Evolutionary conservation across 2,329 filamentous ascomycete genomes (phyloP), one percentile per base, ranked within the genome.

Genomic region (Microthyrium microscopicum): DNA sequence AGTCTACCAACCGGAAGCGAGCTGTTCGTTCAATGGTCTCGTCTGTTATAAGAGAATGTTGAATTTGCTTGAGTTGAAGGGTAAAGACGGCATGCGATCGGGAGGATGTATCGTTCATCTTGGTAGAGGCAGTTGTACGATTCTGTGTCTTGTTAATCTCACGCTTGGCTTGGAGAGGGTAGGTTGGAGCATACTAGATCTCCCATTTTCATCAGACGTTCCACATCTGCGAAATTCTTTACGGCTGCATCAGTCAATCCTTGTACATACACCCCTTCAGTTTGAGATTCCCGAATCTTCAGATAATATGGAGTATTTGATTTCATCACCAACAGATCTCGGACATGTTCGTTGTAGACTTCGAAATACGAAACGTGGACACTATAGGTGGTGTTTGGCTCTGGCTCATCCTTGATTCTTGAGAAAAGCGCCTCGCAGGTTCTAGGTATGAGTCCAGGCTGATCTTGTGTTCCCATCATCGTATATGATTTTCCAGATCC

Each of bases 91-190:
- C 84, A 51, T 98, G 89, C 42, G 84, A 93, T 53, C 89, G 80
- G 41, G 83, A 93, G 34, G 83, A 92, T 3, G 87, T 95, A 55
- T 98, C 89, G 57, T 98, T 98, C 89, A 98, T 98, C 61, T 94
- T 95, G 39, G 89, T 98, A 50, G 81, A 84, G 11, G 89, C 89
- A 15, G 73, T 77, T 1, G 89, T 95, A 30, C 89, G 76, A 37
- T 80, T 93, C 42, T 55, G 20, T n/a, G n/a, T n/a, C n/a, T n/a
- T n/a, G n/a, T n/a, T n/a, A n/a, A n/a, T 2, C 24, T 20, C 18
- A 13, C 22, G 20, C 17, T 7, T 8, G 15, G 19, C 11, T 18
- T 20, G 18, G 24, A 15, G 9, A n/a, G 33, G 8, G 16, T 11
- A 28, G 30, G 16, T 8, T 29, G 7, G 19, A n/a, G 4, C 48